Evolutionary conservation across 2,329 filamentous ascomycete genomes (phyloP).

Genomic region (Xylaria sp.): DNA sequence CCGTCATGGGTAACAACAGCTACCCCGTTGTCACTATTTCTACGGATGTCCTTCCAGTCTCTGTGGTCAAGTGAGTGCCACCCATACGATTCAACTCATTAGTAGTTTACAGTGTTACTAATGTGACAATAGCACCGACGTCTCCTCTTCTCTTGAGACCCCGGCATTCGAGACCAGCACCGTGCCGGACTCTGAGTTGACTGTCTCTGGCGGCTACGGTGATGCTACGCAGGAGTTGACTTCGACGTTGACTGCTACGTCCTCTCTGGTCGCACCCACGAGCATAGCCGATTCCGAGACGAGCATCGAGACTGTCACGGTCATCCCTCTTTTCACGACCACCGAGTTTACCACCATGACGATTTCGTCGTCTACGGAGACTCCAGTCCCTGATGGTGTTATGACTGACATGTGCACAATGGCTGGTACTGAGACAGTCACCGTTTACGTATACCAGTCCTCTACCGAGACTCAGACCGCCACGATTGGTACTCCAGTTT

Average conservation of each 20-base stretch:
- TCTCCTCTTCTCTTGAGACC: too few species aligned
- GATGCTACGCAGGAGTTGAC: background rate
- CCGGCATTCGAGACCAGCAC: background rate
- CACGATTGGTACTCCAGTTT: background rate
- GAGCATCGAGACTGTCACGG: slow-evolving; percentile 15
- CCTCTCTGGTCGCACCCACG: slow-evolving; percentile 10
- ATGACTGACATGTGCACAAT: background rate
- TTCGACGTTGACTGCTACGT: background rate
- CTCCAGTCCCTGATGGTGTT: background rate
- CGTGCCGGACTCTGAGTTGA: background rate
- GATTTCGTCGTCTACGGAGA: background rate
- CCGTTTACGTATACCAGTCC: slow-evolving; percentile 3
- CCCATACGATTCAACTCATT: background rate
- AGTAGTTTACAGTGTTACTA: background rate
- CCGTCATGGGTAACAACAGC: background rate
- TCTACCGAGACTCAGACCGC: slow-evolving; percentile 8
- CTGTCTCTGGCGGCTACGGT: background rate
- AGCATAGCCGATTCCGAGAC: slow-evolving; percentile 2
- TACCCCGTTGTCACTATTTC: background rate
- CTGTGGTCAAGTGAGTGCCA: slow-evolving; percentile 10
- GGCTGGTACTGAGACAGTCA: slow-evolving; percentile 8
- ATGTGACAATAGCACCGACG: background rate
- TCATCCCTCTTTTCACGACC: slow-evolving; percentile 14
- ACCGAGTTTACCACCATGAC: slow-evolving; percentile 9
- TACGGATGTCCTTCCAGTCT: slow-evolving; percentile 5